Evolutionary conservation across 1,284 basidiomycete species (phyloP).

Genomic region (Boletus semigastroideus): DNA sequence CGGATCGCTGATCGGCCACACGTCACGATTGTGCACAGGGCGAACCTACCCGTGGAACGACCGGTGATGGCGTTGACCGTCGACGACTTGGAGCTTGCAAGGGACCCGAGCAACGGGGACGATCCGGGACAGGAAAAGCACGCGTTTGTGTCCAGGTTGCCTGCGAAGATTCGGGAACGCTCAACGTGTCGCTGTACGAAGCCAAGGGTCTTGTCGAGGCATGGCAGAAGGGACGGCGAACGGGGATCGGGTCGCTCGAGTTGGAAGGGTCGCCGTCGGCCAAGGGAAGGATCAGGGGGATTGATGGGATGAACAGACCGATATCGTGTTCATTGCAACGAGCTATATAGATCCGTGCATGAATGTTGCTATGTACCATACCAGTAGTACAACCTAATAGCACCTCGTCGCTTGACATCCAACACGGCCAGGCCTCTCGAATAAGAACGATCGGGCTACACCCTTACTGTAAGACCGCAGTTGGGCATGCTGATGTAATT

Average conservation of each 20-base stretch:
- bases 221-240: conserved; percentile 46
- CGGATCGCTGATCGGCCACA: conserved; percentile 69
- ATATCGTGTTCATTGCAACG: background rate
- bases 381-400: no score
- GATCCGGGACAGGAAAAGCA: no score
- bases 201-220: conserved; percentile 60
- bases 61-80: conserved; percentile 78
- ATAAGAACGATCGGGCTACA: no score
- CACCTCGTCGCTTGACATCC: no score
- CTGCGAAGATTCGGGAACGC: no score
- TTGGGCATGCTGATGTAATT: no score
- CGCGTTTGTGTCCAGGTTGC: no score
- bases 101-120: background rate
- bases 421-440: no score
- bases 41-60: conserved; percentile 56
- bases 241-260: conserved; percentile 34
- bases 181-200: conserved; percentile 47
- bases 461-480: no score
- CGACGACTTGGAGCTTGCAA: conserved; percentile 48
- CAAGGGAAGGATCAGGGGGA: background rate
- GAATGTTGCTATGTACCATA: no score
- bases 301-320: background rate
- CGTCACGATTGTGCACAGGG: conserved; percentile 83
- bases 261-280: conserved; percentile 25
- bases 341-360: no score